Percentiles rank a stretch among this genome's conserved stretches.
These are phyloP conservation scores for Takakia lepidozioides DNA, from an alignment of 225 moss, liverwort and hornwort genomes.

Conservation along the genomic window DNA sequence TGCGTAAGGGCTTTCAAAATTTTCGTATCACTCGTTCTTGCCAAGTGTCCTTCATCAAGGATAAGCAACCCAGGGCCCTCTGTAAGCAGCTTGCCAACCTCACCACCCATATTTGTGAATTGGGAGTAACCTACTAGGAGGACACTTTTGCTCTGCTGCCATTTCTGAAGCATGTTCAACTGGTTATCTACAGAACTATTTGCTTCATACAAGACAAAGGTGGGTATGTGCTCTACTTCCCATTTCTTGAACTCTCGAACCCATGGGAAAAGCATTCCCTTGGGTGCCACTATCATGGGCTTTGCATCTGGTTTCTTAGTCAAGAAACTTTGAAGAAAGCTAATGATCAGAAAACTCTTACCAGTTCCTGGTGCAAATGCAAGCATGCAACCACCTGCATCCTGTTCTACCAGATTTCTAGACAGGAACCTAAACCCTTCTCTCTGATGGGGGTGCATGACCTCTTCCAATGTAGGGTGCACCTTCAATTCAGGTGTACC, in stretches of 20 bases:
- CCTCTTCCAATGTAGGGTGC: slow-evolving; percentile 38
- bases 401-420: slow-evolving; percentile 54
- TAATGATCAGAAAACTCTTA: slow-evolving; percentile 70
- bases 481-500: slow-evolving; percentile 33
- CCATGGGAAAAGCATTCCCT: slow-evolving; percentile 84
- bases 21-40: slow-evolving; percentile 63
- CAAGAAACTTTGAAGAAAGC: slow-evolving; percentile 88
- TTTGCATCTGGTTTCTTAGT: slow-evolving; percentile 45
- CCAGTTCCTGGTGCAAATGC: slow-evolving; percentile 98
- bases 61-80: slow-evolving; percentile 68
- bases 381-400: slow-evolving; percentile 79
- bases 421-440: slow-evolving; percentile 79
- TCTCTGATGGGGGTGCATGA: slow-evolving; percentile 65
- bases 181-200: slow-evolving; percentile 16
- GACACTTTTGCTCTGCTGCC: slow-evolving; percentile 69
- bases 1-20: slow-evolving; percentile 54
- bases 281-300: slow-evolving; percentile 85
- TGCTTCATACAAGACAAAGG: slow-evolving; percentile 44
- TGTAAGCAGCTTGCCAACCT: slow-evolving; percentile 32
- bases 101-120: slow-evolving; percentile 37
- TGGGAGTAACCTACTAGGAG: slow-evolving; percentile 74
- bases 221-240: slow-evolving; percentile 57
- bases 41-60: slow-evolving; percentile 85
- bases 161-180: slow-evolving; percentile 40
- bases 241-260: slow-evolving; percentile 58